These are phyloP conservation scores for Rhizoclosmatium globosum DNA, from an alignment of 192 early-diverging fungal genomes.

Conservation along the genomic window DNA sequence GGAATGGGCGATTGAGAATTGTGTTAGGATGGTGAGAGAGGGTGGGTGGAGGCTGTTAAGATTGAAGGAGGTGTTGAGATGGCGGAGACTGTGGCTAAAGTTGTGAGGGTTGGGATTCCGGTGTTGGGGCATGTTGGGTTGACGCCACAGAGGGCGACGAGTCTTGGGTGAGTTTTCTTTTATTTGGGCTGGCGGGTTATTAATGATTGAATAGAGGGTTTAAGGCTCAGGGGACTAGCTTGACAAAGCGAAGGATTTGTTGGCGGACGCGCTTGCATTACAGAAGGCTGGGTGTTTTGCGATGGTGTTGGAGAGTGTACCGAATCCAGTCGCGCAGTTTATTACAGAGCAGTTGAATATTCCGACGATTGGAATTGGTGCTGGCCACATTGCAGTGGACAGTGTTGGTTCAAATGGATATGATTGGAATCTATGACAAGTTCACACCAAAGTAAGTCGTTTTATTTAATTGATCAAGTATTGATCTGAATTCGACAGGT, in stretches of 20 bases:
- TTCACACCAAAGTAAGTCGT: constrained; percentile 81
- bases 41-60: constrained; percentile 94
- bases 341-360: constrained; percentile 81
- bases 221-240: constrained; percentile 28
- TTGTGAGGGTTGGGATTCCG: constrained; percentile 90
- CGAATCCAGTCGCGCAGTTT: constrained; percentile 84
- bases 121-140: constrained; percentile 95
- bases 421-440: constrained; percentile 90
- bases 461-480: neutral
- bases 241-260: constrained; percentile 70
- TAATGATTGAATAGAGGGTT: constrained; percentile 16
- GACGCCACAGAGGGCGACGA: constrained; percentile 90
- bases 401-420: constrained; percentile 94
- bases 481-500: constrained; percentile 52
- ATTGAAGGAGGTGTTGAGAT: constrained; percentile 93
- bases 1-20: constrained; percentile 76
- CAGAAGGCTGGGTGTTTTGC: constrained; percentile 92
- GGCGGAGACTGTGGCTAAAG: constrained; percentile 74
- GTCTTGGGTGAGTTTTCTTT: constrained; percentile 66
- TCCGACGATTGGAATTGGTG: constrained; percentile 98
- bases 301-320: constrained; percentile 92
- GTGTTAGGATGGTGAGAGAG: constrained; percentile 88
- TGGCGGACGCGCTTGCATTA: constrained; percentile 89
- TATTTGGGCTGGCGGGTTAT: neutral
- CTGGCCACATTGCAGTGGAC: constrained; percentile 89